Evolutionary conservation across 208 protist genomes (phyloP).

Genomic region (Trypanosoma cruzi): DNA sequence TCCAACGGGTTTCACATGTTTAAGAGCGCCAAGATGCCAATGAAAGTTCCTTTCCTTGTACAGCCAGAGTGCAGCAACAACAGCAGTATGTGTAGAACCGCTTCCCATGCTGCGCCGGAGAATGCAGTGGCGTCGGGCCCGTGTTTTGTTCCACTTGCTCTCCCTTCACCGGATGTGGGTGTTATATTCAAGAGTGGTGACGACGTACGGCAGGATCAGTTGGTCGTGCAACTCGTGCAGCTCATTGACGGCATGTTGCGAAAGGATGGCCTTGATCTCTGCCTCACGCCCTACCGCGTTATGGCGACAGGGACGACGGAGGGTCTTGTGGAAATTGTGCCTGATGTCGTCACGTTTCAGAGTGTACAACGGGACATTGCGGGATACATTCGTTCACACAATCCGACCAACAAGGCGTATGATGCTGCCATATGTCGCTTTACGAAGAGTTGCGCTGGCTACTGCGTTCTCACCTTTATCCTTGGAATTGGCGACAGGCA

Average conservation of each 20-base stretch:
- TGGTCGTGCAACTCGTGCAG: slow-evolving; percentile 94
- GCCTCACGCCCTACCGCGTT: slow-evolving; percentile 94
- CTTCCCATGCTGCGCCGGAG: slow-evolving; percentile 8
- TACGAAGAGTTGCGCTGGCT: slow-evolving; percentile 96
- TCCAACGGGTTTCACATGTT: slow-evolving; percentile 71
- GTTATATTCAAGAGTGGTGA: slow-evolving; percentile 96
- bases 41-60: slow-evolving; percentile 52
- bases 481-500: slow-evolving; percentile 97
- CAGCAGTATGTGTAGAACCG: background rate
- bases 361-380: slow-evolving; percentile 76
- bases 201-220: slow-evolving; percentile 97
- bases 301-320: slow-evolving; percentile 78
- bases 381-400: slow-evolving; percentile 70
- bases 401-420: slow-evolving; percentile 64
- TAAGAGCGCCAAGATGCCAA: slow-evolving; percentile 83
- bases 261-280: slow-evolving; percentile 94
- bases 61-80: slow-evolving; percentile 1
- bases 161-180: slow-evolving; percentile 13
- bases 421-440: slow-evolving; percentile 92
- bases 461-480: slow-evolving; percentile 97
- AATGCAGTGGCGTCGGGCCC: background rate
- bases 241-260: slow-evolving; percentile 93
- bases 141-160: slow-evolving; percentile 11
- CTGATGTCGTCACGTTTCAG: slow-evolving; percentile 81
- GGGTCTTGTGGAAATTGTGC: slow-evolving; percentile 87